Conservation (phyloP, 2,329 filamentous ascomycete genomes). For the Gnomoniopsis smithogilvyi region DNA sequence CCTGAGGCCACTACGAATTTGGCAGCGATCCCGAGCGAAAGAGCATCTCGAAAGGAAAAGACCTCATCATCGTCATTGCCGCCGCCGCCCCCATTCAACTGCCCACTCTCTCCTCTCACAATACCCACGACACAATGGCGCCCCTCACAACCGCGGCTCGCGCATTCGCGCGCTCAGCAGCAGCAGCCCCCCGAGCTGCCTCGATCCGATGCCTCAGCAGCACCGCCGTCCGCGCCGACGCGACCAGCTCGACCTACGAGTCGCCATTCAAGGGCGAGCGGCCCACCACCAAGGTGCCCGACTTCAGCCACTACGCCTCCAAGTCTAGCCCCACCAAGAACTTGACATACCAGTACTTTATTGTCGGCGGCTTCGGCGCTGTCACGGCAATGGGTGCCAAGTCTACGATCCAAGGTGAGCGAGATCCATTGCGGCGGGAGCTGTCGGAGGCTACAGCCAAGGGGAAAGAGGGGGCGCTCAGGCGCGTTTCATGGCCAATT, state of each 20-base stretch:
- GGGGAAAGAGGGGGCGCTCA: no score
- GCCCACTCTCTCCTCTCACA: neutral
- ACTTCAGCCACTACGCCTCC: slow-evolving; percentile 84
- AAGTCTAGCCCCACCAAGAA: slow-evolving; percentile 66
- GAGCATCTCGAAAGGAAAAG: slow-evolving; percentile 35
- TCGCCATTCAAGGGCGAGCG: slow-evolving; percentile 62
- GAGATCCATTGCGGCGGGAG: slow-evolving; percentile 2
- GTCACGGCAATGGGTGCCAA: slow-evolving; percentile 92
- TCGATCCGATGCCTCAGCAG: slow-evolving; percentile 55
- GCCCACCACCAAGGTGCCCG: slow-evolving; percentile 71
- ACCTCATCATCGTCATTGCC: slow-evolving; percentile 41
- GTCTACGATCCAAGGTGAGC: slow-evolving; percentile 94
- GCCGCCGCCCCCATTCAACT: slow-evolving; percentile 25
- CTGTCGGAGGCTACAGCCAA: neutral
- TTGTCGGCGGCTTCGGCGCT: slow-evolving; percentile 94
- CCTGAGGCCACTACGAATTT: slow-evolving; percentile 20
- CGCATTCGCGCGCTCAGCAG: slow-evolving; percentile 58
- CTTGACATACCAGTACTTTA: slow-evolving; percentile 95
- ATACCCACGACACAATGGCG: slow-evolving; percentile 51
- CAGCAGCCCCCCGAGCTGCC: slow-evolving; percentile 32
- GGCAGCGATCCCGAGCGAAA: slow-evolving; percentile 20
- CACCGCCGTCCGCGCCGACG: slow-evolving; percentile 45
- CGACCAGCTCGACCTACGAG: slow-evolving; percentile 46
- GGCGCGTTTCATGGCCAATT: neutral
- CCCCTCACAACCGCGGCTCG: slow-evolving; percentile 66